Base-by-base conservation (phyloP, 306 rosid genomes). In the Carpinus fangiana region DNA sequence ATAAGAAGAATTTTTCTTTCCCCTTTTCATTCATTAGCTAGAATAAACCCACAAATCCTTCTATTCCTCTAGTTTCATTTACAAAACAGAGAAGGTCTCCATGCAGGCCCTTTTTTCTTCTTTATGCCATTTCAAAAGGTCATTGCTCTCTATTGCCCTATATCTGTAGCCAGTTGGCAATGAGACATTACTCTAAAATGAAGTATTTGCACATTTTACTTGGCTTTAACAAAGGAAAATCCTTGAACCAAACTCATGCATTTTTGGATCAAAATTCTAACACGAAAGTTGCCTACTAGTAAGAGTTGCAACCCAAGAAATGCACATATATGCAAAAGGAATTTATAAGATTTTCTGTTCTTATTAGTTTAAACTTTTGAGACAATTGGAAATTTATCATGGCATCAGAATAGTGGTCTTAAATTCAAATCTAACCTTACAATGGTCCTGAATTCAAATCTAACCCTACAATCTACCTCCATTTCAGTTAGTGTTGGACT, bases 231-330 rank as follows among this genome's bases (percentile, higher is more conserved):
- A 80, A 36, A 18, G 46, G 50, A 12, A 23, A 64, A 31, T 34
- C 70, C 70, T 14, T 34, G 20, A 64, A 64, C 9, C 21, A 64
- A 64, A 70, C 18, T 9, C 53, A 53, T 69, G 60, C 60, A 70
- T 60, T 73, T 14, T 11, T 64, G 53, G 55, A 72, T 38, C 13
- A 14, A 41, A 83, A 78, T 11, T 69, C 46, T 51, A 34, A 60
- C 45, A 67, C 61, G 21, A 76, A 72, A 74, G 36, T 70, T 34
- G 72, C 60, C 53, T 68, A 8, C 72, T 70, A 54, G 62, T 61
- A 60, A 72, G 59, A 66, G 43, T 46, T 57, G 9, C 41, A 41
- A 52, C 20, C 78, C 50, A 70, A 34, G 52, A 51, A 71, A 55
- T 79, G 38, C 59, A 64, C 14, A 76, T 50, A 64, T 21, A 21